Evolutionary conservation across 371 early-diverging fungal species (phyloP).

Genomic region (Mucor circinelloides): DNA sequence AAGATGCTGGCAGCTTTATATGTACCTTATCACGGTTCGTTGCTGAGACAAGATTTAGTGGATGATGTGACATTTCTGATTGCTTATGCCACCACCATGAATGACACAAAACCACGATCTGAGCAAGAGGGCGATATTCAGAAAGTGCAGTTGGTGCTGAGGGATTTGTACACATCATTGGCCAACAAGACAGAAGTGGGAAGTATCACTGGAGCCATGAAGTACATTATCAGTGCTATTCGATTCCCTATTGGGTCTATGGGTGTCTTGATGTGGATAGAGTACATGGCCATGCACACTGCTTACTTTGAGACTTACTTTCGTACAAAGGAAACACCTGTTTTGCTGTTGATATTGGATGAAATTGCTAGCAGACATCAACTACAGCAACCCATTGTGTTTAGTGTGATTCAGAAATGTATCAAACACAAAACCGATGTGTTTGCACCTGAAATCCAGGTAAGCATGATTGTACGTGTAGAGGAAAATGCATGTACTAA

Average conservation of each 20-base stretch:
- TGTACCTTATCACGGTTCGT: conserved; percentile 49
- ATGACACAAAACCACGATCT: conserved; percentile 34
- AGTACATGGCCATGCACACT: conserved; percentile 60
- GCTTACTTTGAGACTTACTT: conserved; percentile 71
- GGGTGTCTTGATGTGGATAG: conserved; percentile 66
- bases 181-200: conserved; percentile 28
- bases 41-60: conserved; percentile 52
- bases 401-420: conserved; percentile 54
- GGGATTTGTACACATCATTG: conserved; percentile 18
- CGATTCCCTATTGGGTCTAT: conserved; percentile 55
- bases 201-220: conserved; percentile 27
- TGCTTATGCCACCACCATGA: conserved; percentile 57
- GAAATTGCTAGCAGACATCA: conserved; percentile 71
- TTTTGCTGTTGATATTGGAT: conserved; percentile 64
- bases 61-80: conserved; percentile 65
- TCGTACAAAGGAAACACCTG: conserved; percentile 60
- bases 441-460: conserved; percentile 62
- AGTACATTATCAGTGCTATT: conserved; percentile 32
- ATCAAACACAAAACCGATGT: conserved; percentile 32
- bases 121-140: conserved; percentile 22
- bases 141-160: conserved; percentile 16
- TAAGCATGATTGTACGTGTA: conserved; percentile 9
- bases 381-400: conserved; percentile 63
- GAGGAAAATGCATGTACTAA: neutral
- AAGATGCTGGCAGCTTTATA: conserved; percentile 51